Percentiles rank a stretch among this genome's conserved stretches.
Evolutionary conservation across 768 basidiomycete species (phyloP).

Genomic region (Mycena galericulata): DNA sequence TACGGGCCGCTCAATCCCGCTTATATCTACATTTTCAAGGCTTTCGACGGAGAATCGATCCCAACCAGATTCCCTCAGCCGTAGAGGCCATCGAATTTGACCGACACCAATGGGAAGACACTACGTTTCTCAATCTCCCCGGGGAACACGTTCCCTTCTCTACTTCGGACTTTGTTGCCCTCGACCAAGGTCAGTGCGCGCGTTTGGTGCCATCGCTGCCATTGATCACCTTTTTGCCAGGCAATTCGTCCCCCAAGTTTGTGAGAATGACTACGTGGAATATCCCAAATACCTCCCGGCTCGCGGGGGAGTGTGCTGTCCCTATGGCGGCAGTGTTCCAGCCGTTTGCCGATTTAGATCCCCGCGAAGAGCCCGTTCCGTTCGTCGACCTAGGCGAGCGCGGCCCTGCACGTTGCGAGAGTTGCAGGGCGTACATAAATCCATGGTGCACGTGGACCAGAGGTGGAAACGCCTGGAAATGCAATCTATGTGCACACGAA

Average conservation of each 20-base stretch:
- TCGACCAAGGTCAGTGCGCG: constrained; percentile 80
- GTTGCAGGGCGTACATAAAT: constrained; percentile 92
- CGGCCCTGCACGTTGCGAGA: constrained; percentile 87
- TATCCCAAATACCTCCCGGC: constrained; percentile 81
- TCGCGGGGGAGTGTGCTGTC: constrained; percentile 85
- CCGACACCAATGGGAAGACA: constrained; percentile 80
- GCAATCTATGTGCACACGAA: constrained; percentile 88
- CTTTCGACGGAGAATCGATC: constrained; percentile 85
- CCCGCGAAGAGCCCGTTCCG: constrained; percentile 84
- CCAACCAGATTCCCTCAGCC: constrained; percentile 92
- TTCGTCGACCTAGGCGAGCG: constrained; percentile 74
- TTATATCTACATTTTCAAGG: constrained; percentile 50
- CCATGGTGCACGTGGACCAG: constrained; percentile 91
- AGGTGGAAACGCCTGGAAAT: constrained; percentile 89
- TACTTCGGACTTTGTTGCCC: constrained; percentile 88
- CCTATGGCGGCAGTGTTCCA: constrained; percentile 90
- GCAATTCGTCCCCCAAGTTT: constrained; percentile 94
- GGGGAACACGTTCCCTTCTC: constrained; percentile 79
- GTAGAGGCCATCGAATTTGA: constrained; percentile 84
- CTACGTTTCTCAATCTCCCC: constrained; percentile 70
- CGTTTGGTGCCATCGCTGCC: not conserved
- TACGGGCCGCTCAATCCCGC: not conserved
- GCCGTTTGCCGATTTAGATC: constrained; percentile 88
- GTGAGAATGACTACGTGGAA: constrained; percentile 92
- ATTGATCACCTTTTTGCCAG: constrained; percentile 40